Percentiles rank a stretch among this genome's conserved stretches.
Conservation (phyloP, 257 asterid species). For the Nicotiana paniculata region DNA sequence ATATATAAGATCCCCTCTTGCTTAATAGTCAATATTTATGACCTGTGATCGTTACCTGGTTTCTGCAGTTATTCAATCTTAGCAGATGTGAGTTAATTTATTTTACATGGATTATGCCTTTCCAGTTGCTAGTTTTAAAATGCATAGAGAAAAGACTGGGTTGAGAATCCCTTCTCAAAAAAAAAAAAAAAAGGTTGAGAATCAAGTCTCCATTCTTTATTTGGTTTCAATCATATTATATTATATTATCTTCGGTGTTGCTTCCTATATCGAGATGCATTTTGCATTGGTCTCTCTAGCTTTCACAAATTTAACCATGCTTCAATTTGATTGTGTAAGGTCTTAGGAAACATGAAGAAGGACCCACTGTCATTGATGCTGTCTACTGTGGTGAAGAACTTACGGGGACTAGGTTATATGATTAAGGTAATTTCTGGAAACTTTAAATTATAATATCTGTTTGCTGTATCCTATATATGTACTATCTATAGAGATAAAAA, state of each 20-base stretch:
- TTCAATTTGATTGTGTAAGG: constrained; percentile 33
- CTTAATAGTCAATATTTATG: neutral
- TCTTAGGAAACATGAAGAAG: constrained; percentile 81
- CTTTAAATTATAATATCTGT: neutral
- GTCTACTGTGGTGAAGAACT: constrained; percentile 68
- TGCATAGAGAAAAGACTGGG: neutral
- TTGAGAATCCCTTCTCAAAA: neutral
- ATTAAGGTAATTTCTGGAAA: constrained; percentile 51
- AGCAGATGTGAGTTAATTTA: neutral
- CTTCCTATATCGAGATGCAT: neutral
- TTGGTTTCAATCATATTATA: neutral
- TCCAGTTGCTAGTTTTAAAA: neutral
- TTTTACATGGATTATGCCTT: neutral
- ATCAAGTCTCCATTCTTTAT: neutral
- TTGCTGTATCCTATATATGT: constrained; percentile 13
- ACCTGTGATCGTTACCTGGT: neutral
- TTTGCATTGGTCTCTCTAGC: neutral
- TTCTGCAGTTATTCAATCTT: neutral
- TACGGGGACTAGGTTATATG: constrained; percentile 66
- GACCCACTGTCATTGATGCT: constrained; percentile 77
- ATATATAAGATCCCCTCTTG: neutral
- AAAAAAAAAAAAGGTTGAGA: neutral
- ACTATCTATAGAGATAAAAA: neutral
- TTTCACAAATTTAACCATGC: neutral
- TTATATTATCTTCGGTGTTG: neutral